phyloP scores from a whole-genome alignment of 768 basidiomycete species.

The Floccularia luteovirens region DNA sequence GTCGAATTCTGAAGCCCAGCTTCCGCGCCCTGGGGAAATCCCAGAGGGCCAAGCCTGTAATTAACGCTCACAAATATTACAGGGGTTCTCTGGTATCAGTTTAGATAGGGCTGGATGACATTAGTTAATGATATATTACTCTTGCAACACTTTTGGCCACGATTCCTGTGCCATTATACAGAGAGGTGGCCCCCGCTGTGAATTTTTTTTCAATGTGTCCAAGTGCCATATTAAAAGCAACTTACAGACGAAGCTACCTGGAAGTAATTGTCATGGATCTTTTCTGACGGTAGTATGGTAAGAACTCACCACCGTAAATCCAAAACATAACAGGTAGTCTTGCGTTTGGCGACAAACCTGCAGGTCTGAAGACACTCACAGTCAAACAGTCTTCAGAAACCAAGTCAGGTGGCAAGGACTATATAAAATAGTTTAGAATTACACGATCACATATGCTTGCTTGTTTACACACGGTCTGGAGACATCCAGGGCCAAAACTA shows the following conservation, averaged over 20 bases:
- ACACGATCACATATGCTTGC: not conserved
- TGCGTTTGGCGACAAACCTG: conserved; percentile 7
- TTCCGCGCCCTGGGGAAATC: conserved; percentile 28
- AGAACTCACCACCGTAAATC: conserved; percentile 8
- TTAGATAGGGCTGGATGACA: too few species aligned
- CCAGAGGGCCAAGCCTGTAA: conserved; percentile 37
- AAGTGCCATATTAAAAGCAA: conserved; percentile 10
- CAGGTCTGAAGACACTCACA: conserved; percentile 33
- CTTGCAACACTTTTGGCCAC: conserved; percentile 16
- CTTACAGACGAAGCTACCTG: conserved; percentile 30
- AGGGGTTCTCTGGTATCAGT: conserved; percentile 20
- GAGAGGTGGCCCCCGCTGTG: conserved; percentile 8
- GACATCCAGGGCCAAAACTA: conserved; percentile 14
- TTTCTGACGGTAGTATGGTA: not conserved
- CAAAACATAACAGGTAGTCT: conserved; percentile 35
- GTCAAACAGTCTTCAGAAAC: conserved; percentile 38
- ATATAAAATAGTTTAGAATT: not conserved
- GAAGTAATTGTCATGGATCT: conserved; percentile 5
- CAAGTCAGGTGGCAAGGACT: conserved; percentile 5
- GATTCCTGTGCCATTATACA: conserved; percentile 22
- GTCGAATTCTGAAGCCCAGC: conserved; percentile 8
- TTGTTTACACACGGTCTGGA: conserved; percentile 15
- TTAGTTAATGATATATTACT: too few species aligned
- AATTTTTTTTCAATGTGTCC: too few species aligned
- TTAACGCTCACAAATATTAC: conserved; percentile 32